Base-by-base conservation (phyloP, 805 yeast genomes). In the Hanseniaspora lachancei region DNA sequence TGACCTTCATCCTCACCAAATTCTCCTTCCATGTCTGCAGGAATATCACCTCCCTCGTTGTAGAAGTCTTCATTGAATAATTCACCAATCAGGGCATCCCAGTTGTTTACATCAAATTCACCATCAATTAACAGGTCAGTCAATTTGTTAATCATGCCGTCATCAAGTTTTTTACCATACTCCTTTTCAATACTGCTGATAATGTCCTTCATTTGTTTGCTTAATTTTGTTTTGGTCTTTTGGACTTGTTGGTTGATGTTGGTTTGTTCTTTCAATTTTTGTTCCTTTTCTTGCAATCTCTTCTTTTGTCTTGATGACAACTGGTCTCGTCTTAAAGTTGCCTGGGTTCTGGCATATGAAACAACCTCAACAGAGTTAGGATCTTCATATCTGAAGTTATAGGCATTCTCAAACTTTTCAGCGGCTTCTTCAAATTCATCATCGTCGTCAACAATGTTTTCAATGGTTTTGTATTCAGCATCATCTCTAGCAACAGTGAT, bases 311-410 rank as follows among this genome's bases (percentile, higher is more conserved):
- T 79, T 13, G 84, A 68, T 61, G 82, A 79, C 58, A 81, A 76
- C 52, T 80, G 81, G 21, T 84, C 80, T 66, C 98, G 77, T 72
- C 98, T 82, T 65, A 89, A 75, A 0, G 97, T 88, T 24, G 93
- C 95, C 69, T 89, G 96, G 44, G 75, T 83, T 77, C 98, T 88
- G 2, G 97, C 97, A 72, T 91, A 93, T 18, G 95, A 84, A 20
- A 89, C 84, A 68, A 93, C 86, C 64, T 91, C 96, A 0, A 91
- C 87, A 7, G 96, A 78, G 60, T 81, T 80, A 16, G 95, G 89
- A 63, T 89, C 97, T 70, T 93, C 98, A 67, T 78, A 93, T 66
- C 98, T 78, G 75, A 91, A 91, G 65, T 93, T 93, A 71, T 89
- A 91, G 0, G 95, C 96, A 60, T 81, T 80, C 69, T 93, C 98